Evolutionary conservation across 1,139 yeast species (phyloP).

Genomic region (Sporopachydermia cereana): DNA sequence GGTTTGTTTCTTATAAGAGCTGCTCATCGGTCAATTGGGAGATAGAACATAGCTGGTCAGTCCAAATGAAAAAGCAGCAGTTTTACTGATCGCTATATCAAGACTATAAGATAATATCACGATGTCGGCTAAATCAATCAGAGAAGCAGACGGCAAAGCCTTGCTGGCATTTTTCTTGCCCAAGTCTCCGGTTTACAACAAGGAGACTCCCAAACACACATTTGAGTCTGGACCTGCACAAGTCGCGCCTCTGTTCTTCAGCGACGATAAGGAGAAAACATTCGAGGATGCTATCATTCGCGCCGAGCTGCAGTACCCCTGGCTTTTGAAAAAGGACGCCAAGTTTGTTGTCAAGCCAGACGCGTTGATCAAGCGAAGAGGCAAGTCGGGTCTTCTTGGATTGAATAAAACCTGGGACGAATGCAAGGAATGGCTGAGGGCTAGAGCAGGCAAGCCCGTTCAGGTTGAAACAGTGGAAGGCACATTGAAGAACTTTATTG

Average conservation of each 20-base stretch:
- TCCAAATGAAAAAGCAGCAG: too few relatives aligned
- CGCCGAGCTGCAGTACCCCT: constrained; percentile 30
- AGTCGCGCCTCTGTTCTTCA: constrained; percentile 27
- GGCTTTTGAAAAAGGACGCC: constrained; percentile 28
- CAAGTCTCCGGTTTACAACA: constrained; percentile 27
- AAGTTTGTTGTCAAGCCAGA: constrained; percentile 36
- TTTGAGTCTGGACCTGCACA: constrained; percentile 26
- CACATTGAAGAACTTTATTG: constrained; percentile 29
- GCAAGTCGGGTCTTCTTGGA: constrained; percentile 33
- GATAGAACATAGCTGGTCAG: too few relatives aligned
- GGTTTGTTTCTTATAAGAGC: too few relatives aligned
- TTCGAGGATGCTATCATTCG: constrained; percentile 22
- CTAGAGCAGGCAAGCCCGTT: constrained; percentile 30
- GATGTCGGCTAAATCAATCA: constrained; percentile 35
- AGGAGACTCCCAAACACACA: constrained; percentile 22
- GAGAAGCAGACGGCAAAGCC: constrained; percentile 37
- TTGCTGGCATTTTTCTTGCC: constrained; percentile 31
- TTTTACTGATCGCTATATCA: too few relatives aligned
- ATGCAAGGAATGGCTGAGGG: constrained; percentile 30
- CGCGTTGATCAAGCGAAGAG: constrained; percentile 35
- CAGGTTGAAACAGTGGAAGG: constrained; percentile 31
- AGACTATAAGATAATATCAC: too few relatives aligned
- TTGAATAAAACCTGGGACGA: constrained; percentile 33
- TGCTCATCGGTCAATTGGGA: too few relatives aligned
- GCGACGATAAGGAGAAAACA: constrained; percentile 20